Evolutionary conservation across 2,329 filamentous ascomycete genomes (phyloP).

Genomic region (Aspergillus candidus): DNA sequence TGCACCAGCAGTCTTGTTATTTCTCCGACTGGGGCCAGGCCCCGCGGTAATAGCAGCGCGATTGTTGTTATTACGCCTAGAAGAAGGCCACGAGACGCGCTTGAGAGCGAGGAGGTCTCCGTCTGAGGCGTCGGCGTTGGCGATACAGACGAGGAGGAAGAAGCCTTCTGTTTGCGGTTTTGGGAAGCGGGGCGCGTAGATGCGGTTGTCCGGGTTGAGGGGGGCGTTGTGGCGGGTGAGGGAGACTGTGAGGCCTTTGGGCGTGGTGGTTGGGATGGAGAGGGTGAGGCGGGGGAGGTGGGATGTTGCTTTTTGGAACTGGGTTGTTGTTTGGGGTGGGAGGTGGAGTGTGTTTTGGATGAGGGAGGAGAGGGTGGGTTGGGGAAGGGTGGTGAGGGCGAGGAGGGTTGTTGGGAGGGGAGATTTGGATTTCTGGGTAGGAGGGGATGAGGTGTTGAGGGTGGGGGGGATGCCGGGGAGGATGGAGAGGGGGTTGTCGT

Average conservation of each 20-base stretch:
- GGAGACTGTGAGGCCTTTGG: constrained; percentile 51
- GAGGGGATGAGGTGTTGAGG: no score
- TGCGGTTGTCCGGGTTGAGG: constrained; percentile 60
- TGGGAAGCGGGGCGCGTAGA: constrained; percentile 84
- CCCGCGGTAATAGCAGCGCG: constrained; percentile 9
- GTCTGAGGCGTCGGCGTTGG: constrained; percentile 37
- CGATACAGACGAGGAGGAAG: constrained; percentile 67
- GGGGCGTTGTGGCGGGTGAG: constrained; percentile 63
- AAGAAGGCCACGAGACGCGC: constrained; percentile 66
- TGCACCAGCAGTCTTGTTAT: constrained; percentile 8
- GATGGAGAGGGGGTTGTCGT: constrained; percentile 70
- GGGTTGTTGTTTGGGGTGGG: constrained; percentile 13
- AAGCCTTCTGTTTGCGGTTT: constrained; percentile 93
- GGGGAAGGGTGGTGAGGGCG: constrained; percentile 26
- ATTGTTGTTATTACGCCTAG: constrained; percentile 17
- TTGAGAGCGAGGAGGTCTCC: constrained; percentile 85
- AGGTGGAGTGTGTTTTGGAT: constrained; percentile 23
- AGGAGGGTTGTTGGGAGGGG: constrained; percentile 26
- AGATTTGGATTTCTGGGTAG: constrained; percentile 7
- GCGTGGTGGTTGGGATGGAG: constrained; percentile 54
- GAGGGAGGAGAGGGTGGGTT: constrained; percentile 25
- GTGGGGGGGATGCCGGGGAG: constrained; percentile 59
- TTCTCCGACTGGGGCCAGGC: constrained; percentile 12
- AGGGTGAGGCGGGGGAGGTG: constrained; percentile 65
- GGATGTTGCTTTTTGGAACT: constrained; percentile 54